Base-by-base conservation (phyloP, 495 filamentous ascomycete species). In the Aspergillus saccharolyticus region DNA sequence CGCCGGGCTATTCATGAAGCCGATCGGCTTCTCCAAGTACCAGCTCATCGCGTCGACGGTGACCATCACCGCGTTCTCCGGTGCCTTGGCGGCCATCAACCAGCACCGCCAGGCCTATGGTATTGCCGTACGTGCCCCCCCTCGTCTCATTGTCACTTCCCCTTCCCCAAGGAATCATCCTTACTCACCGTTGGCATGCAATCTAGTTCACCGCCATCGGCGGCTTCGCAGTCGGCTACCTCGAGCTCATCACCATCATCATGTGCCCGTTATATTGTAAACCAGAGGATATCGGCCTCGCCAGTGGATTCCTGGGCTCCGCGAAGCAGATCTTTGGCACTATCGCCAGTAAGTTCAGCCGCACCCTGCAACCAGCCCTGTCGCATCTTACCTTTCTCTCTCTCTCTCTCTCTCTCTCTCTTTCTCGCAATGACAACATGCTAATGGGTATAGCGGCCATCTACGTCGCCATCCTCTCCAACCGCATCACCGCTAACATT, bases 401-500 rank as follows among this genome's bases (percentile, higher is more conserved):
- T n/a, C n/a, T n/a, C n/a, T n/a, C n/a, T n/a, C n/a, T n/a, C n/a
- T n/a, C n/a, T n/a, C n/a, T n/a, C n/a, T n/a, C n/a, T n/a, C n/a
- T n/a, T n/a, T n/a, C n/a, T n/a, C n/a, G n/a, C n/a, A n/a, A n/a
- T n/a, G n/a, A n/a, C n/a, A n/a, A n/a, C n/a, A n/a, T n/a, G n/a
- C n/a, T n/a, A n/a, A n/a, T n/a, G n/a, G n/a, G n/a, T n/a, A n/a
- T n/a, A 60, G 63, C 66, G 33, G 63, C 76, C 14, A 74, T 83
- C 57, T 81, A 80, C 62, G 71, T 74, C 59, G 71, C 71, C 21
- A 76, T 81, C 48, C 68, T 79, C 10, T 63, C 61, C 14, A 79
- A 75, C 64, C 72, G 74, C 24, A 59, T 78, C 16, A 60, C 66
- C 39, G 50, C 49, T 7, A 71, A 70, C 47, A 55, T 78, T 0